Conservation (phyloP, 208 protist species). For the Trypanosoma rangeli region DNA sequence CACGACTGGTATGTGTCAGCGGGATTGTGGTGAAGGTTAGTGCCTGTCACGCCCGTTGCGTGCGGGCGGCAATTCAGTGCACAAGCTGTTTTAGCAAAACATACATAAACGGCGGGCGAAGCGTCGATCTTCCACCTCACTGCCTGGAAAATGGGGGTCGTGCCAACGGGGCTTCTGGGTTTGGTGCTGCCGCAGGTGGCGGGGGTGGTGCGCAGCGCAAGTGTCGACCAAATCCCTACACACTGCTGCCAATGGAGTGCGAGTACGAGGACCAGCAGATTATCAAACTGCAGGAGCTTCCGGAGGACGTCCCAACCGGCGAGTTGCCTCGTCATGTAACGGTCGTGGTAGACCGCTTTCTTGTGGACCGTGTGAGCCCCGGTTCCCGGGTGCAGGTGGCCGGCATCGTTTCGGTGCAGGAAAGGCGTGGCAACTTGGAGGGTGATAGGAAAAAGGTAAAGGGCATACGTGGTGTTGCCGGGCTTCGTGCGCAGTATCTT, state of each 20-base stretch:
- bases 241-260: conserved; percentile 91
- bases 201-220: conserved; percentile 34
- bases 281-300: conserved; percentile 95
- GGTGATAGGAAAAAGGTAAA: conserved; percentile 31
- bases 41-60: conserved; percentile 76
- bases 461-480: conserved; percentile 50
- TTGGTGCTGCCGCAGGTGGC: not conserved
- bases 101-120: conserved; percentile 72
- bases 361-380: conserved; percentile 94
- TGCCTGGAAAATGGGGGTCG: conserved; percentile 84
- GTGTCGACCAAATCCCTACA: conserved; percentile 93
- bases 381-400: conserved; percentile 97
- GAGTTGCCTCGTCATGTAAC: conserved; percentile 91
- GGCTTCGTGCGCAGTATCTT: conserved; percentile 90
- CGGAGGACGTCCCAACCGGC: conserved; percentile 93
- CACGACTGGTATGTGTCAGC: conserved; percentile 78
- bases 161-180: conserved; percentile 20
- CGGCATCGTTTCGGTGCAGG: conserved; percentile 85
- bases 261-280: conserved; percentile 93
- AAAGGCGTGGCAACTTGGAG: conserved; percentile 65
- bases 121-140: conserved; percentile 78
- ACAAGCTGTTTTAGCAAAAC: conserved; percentile 88
- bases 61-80: conserved; percentile 89
- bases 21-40: conserved; percentile 92
- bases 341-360: conserved; percentile 88